Evolutionary conservation across 2,329 filamentous ascomycete genomes (phyloP).

Genomic region (Aureobasidium musti): DNA sequence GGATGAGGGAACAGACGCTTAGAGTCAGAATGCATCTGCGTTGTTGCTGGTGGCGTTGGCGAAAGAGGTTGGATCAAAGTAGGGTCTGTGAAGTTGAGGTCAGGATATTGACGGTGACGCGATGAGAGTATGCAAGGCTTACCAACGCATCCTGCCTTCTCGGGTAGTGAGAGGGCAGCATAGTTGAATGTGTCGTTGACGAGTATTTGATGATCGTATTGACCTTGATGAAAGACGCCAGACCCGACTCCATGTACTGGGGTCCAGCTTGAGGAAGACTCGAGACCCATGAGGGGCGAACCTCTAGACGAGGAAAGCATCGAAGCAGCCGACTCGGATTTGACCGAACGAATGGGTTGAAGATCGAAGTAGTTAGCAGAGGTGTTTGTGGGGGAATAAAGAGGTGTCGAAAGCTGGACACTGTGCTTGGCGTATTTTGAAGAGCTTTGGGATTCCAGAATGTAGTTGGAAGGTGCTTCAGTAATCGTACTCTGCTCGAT

Average conservation of each 20-base stretch:
- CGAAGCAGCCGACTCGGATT: conserved; percentile 55
- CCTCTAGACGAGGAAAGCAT: conserved; percentile 54
- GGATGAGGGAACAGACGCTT: conserved; percentile 50
- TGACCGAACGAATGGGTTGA: conserved; percentile 50
- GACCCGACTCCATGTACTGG: conserved; percentile 60
- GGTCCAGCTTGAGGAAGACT: conserved; percentile 62
- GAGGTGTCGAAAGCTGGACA: conserved; percentile 38
- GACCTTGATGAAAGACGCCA: conserved; percentile 62
- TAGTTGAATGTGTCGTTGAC: conserved; percentile 60
- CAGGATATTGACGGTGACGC: neutral
- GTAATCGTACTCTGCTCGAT: neutral
- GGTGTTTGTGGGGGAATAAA: conserved; percentile 49
- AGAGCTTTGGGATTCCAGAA: conserved; percentile 16
- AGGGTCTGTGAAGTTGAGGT: conserved; percentile 51
- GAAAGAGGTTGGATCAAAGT: conserved; percentile 59
- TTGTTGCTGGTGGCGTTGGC: conserved; percentile 43
- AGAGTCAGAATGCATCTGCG: conserved; percentile 45
- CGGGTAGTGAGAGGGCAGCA: conserved; percentile 50
- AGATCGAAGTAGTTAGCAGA: conserved; percentile 50
- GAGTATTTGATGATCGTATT: conserved; percentile 54
- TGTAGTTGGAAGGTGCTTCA: conserved; percentile 14
- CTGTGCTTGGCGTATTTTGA: conserved; percentile 5
- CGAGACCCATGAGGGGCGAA: conserved; percentile 59
- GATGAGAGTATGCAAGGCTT: conserved; percentile 48
- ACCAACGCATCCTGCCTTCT: conserved; percentile 54